Percentiles rank a stretch among this genome's conserved stretches.
phyloP scores from a whole-genome alignment of 768 basidiomycete species.

The Boletus bicolor region DNA sequence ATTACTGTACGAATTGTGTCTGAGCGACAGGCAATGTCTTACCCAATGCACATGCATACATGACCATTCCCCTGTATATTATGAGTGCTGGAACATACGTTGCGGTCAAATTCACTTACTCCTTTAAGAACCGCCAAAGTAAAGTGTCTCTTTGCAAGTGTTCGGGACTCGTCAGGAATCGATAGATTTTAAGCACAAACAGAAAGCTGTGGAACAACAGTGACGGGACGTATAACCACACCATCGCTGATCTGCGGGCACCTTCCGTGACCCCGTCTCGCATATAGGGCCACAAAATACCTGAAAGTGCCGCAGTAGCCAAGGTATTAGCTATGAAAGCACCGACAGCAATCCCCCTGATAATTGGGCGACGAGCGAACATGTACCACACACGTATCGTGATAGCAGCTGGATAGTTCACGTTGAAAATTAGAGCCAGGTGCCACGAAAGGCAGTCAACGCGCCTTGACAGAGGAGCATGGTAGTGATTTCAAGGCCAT shows the following conservation, averaged over 20 bases:
- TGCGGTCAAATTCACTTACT: constrained; percentile 1
- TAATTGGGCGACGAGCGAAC: not conserved
- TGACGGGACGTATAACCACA: constrained; percentile 13
- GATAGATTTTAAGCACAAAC: constrained; percentile 15
- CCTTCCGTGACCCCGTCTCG: not conserved
- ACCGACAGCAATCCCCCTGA: not conserved
- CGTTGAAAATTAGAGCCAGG: not conserved
- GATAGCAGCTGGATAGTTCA: constrained; percentile 6
- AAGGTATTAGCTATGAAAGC: not conserved
- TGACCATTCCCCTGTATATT: constrained; percentile 21
- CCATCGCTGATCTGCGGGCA: not conserved
- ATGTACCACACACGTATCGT: constrained; percentile 21
- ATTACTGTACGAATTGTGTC: not conserved
- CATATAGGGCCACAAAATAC: not conserved
- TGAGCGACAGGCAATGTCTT: not conserved
- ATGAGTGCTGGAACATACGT: not conserved
- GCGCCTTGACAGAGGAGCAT: constrained; percentile 16
- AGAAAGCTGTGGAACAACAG: constrained; percentile 13
- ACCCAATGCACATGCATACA: constrained; percentile 22
- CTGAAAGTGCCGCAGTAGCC: not conserved
- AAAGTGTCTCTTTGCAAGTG: constrained; percentile 6
- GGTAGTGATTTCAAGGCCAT: not conserved
- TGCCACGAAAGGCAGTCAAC: not conserved
- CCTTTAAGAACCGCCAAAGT: constrained; percentile 18
- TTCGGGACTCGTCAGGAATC: constrained; percentile 5